Percentiles rank a stretch among this genome's conserved stretches.
These are phyloP conservation scores for Auricularia auricula-judae DNA, from an alignment of 768 basidiomycete genomes.

Conservation along the genomic window DNA sequence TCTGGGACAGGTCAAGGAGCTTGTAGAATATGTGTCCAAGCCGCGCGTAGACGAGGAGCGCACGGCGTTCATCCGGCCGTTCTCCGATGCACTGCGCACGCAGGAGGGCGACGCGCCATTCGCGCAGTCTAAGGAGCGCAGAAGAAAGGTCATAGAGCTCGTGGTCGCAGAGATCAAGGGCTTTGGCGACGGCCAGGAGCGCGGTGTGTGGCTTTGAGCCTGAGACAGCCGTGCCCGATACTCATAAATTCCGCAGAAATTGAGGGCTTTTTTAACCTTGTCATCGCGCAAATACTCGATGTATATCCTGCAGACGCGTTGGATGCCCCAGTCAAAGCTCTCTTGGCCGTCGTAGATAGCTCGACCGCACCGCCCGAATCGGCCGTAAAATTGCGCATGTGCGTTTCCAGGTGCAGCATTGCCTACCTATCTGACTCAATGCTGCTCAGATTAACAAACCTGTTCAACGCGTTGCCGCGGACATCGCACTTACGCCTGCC, in stretches of 20 bases:
- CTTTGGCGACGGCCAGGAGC: slow-evolving; percentile 67
- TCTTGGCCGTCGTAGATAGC: slow-evolving; percentile 46
- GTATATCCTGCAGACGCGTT: slow-evolving; percentile 44
- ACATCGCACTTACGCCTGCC: slow-evolving; percentile 50
- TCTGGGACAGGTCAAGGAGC: slow-evolving; percentile 52
- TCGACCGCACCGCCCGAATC: slow-evolving; percentile 37
- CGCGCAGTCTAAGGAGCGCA: slow-evolving; percentile 41
- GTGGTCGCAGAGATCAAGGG: slow-evolving; percentile 52
- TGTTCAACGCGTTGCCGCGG: slow-evolving; percentile 68
- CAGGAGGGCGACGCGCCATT: slow-evolving; percentile 41
- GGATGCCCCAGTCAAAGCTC: slow-evolving; percentile 37
- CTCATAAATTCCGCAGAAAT: slow-evolving; percentile 36
- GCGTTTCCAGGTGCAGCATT: slow-evolving; percentile 16
- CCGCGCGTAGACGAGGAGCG: slow-evolving; percentile 60
- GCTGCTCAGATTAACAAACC: slow-evolving; percentile 55
- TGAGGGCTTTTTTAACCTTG: slow-evolving; percentile 81
- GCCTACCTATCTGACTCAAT: not conserved
- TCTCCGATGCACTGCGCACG: slow-evolving; percentile 47
- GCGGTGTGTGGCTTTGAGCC: slow-evolving; percentile 37
- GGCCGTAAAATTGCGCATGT: slow-evolving; percentile 72
- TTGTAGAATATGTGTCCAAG: slow-evolving; percentile 63
- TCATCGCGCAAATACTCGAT: slow-evolving; percentile 61
- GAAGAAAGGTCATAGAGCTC: slow-evolving; percentile 45
- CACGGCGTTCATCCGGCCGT: slow-evolving; percentile 47
- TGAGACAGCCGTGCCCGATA: not conserved